Evolutionary conservation across 2,329 filamentous ascomycete genomes (phyloP).

Genomic region (Fusarium sp.): DNA sequence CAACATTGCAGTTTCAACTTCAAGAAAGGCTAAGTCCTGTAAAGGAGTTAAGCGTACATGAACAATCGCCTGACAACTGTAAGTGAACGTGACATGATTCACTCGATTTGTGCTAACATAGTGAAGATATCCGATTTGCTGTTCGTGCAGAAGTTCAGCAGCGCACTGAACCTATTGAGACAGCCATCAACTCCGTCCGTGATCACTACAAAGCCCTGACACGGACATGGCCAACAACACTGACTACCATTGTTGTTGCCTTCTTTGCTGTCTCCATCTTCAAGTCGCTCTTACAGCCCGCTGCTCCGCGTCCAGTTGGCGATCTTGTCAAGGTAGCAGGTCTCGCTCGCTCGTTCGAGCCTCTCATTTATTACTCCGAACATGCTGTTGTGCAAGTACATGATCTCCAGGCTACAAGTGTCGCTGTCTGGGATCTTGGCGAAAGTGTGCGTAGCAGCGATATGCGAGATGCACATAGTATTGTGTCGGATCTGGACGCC

Average conservation of each 20-base stretch:
- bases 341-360: conserved; percentile 91
- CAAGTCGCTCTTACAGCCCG: conserved; percentile 75
- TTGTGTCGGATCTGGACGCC: conserved; percentile 86
- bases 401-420: conserved; percentile 88
- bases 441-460: conserved; percentile 90
- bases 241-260: conserved; percentile 69
- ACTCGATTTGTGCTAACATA: conserved; percentile 7
- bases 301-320: conserved; percentile 55
- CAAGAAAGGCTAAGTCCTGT: conserved; percentile 43
- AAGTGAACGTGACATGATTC: conserved; percentile 43
- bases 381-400: conserved; percentile 87
- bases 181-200: conserved; percentile 72
- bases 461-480: conserved; percentile 88
- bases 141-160: conserved; percentile 90
- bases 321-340: conserved; percentile 92
- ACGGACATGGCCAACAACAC: conserved; percentile 74
- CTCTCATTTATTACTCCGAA: conserved; percentile 93
- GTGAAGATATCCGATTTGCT: conserved; percentile 84
- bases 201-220: conserved; percentile 70
- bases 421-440: conserved; percentile 93
- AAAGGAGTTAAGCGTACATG: conserved; percentile 33
- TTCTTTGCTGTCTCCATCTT: conserved; percentile 74
- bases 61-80: conserved; percentile 62
- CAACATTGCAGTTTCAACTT: conserved; percentile 52
- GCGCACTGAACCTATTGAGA: conserved; percentile 84